Evolutionary conservation across 768 basidiomycete genomes (phyloP).

Genomic region (Boletus reticulatus): DNA sequence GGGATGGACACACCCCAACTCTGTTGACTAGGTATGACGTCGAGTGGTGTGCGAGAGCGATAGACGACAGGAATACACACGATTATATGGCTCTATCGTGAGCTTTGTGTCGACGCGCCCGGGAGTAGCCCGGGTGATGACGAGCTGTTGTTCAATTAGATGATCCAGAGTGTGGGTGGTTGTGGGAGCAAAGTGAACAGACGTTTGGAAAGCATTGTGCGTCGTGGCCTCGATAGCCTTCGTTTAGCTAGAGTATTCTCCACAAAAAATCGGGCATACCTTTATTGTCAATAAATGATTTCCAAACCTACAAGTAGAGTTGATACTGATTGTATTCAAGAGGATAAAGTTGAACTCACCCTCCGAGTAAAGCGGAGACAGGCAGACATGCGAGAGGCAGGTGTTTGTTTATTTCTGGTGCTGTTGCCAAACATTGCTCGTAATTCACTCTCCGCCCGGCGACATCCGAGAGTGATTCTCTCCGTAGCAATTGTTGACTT

Average conservation of each 20-base stretch:
- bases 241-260: not conserved
- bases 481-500: slow-evolving; percentile 8
- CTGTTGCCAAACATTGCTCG: slow-evolving; percentile 22
- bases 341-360: slow-evolving; percentile 35
- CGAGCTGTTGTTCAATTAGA: slow-evolving; percentile 44
- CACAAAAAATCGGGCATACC: slow-evolving; percentile 39
- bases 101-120: slow-evolving; percentile 69
- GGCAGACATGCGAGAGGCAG: slow-evolving; percentile 48
- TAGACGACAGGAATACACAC: slow-evolving; percentile 38
- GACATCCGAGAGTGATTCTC: slow-evolving; percentile 9
- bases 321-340: slow-evolving; percentile 1
- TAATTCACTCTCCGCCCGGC: slow-evolving; percentile 26
- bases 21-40: slow-evolving; percentile 58
- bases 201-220: slow-evolving; percentile 79
- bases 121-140: slow-evolving; percentile 63
- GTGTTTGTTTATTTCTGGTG: slow-evolving; percentile 33
- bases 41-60: not conserved
- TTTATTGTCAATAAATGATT: slow-evolving; percentile 72
- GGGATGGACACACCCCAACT: slow-evolving; percentile 57
- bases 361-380: slow-evolving; percentile 69
- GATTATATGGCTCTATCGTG: slow-evolving; percentile 70
- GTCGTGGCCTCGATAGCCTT: slow-evolving; percentile 61
- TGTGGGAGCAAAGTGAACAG: slow-evolving; percentile 15
- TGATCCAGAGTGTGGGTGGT: not conserved
- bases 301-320: slow-evolving; percentile 56